Conservation (phyloP, 2,329 filamentous ascomycete species). For the Diaporthe velutina region DNA sequence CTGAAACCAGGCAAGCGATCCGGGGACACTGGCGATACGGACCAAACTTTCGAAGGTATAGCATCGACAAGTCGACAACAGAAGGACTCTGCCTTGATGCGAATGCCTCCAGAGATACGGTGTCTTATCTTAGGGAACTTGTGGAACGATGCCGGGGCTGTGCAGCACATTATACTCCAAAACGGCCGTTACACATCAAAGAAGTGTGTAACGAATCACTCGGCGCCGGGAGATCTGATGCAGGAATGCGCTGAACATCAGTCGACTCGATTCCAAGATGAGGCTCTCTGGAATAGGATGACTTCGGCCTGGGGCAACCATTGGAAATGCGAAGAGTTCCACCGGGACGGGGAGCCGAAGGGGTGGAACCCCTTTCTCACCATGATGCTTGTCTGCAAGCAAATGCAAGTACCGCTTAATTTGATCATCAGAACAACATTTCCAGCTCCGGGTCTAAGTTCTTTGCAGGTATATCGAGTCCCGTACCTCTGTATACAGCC, state of each 20-base stretch:
- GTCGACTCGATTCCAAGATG: conserved; percentile 5
- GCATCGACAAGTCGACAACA: conserved; percentile 14
- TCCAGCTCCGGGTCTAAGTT: background rate
- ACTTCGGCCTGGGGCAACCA: conserved; percentile 13
- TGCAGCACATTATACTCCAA: conserved; percentile 3
- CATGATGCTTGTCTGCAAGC: conserved; percentile 17
- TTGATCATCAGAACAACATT: background rate
- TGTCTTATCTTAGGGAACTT: conserved; percentile 5
- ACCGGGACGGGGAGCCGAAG: background rate
- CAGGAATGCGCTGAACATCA: conserved; percentile 18
- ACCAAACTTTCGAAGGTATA: conserved; percentile 9
- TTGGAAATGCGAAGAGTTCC: conserved; percentile 17
- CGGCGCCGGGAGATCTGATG: conserved; percentile 12
- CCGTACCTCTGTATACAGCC: background rate
- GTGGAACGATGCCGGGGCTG: conserved; percentile 16
- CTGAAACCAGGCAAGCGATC: conserved; percentile 10
- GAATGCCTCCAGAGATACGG: conserved; percentile 15
- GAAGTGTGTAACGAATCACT: conserved; percentile 15
- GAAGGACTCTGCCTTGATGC: conserved; percentile 4
- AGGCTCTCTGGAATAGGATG: conserved; percentile 7
- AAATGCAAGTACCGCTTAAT: conserved; percentile 14
- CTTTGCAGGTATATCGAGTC: conserved; percentile 1
- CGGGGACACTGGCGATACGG: conserved; percentile 7
- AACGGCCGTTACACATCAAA: conserved; percentile 5
- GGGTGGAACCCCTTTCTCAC: conserved; percentile 7